phyloP scores from a whole-genome alignment of 2,329 filamentous ascomycete species.

The Gnomoniopsis sp. region DNA sequence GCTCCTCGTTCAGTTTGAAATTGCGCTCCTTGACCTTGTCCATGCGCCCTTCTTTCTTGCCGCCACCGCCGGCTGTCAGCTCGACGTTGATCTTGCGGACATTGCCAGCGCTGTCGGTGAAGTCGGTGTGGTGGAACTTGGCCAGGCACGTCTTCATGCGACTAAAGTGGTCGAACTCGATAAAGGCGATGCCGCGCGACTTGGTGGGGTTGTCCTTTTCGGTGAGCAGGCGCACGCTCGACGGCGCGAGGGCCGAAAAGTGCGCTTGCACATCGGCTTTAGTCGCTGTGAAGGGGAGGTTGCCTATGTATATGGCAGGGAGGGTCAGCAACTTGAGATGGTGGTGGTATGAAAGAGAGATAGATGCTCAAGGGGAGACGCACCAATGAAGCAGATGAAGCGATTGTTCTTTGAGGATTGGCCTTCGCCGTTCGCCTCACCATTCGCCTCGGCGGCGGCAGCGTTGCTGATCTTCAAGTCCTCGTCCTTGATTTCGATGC shows the following conservation, averaged over 20 bases:
- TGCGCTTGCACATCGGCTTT: slow-evolving; percentile 66
- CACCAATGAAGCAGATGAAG: slow-evolving; percentile 77
- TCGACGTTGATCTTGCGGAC: slow-evolving; percentile 87
- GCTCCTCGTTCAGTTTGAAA: slow-evolving; percentile 71
- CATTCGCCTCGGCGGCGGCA: slow-evolving; percentile 14
- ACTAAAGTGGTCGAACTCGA: slow-evolving; percentile 84
- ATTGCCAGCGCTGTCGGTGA: slow-evolving; percentile 50
- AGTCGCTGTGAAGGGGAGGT: slow-evolving; percentile 83
- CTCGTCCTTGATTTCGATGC: slow-evolving; percentile 13
- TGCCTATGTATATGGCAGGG: slow-evolving; percentile 55
- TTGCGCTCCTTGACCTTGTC: slow-evolving; percentile 85
- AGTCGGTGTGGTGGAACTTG: slow-evolving; percentile 82
- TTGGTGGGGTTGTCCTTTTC: slow-evolving; percentile 43
- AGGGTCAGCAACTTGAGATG: too few relatives aligned
- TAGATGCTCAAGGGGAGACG: slow-evolving; percentile 18
- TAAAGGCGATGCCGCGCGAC: slow-evolving; percentile 65
- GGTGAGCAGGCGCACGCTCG: slow-evolving; percentile 68
- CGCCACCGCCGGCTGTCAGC: slow-evolving; percentile 84
- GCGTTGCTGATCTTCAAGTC: slow-evolving; percentile 19
- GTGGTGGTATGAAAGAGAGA: not conserved
- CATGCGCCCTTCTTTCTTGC: slow-evolving; percentile 69
- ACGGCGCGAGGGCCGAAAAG: slow-evolving; percentile 72
- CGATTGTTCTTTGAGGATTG: slow-evolving; percentile 19
- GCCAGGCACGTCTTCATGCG: slow-evolving; percentile 91
- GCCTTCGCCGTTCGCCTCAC: slow-evolving; percentile 3